Percentiles rank a stretch among this genome's conserved stretches.
Evolutionary conservation across 129 eudicot species (phyloP).

Genomic region (Escallonia herrerae): DNA sequence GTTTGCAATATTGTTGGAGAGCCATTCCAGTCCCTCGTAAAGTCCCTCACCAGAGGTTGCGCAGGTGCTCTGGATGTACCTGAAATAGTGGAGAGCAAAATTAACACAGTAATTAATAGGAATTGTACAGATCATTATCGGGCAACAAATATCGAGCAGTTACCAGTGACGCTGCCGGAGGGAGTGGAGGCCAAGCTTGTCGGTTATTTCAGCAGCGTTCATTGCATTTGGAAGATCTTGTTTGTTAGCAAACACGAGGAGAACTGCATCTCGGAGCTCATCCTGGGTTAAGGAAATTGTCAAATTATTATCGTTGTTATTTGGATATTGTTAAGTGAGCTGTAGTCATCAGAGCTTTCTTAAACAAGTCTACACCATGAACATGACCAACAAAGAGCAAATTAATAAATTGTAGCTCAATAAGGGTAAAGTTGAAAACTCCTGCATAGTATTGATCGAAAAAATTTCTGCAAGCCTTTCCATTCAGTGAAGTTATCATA

Average conservation of each 20-base stretch:
- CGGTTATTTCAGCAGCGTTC: conserved; percentile 99
- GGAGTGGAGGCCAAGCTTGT: conserved; percentile 99
- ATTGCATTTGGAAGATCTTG: conserved; percentile 99
- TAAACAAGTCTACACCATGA: no score
- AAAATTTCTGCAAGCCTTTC: no score
- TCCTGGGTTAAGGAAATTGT: conserved; percentile 45
- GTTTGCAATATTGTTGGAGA: conserved; percentile 98
- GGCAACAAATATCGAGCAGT: neutral
- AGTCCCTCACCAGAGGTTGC: conserved; percentile 99
- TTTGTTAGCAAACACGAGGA: conserved; percentile 98
- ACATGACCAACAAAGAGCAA: no score
- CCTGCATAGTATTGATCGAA: no score
- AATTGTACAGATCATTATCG: no score
- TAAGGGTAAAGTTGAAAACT: no score
- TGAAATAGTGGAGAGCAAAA: conserved; percentile 15
- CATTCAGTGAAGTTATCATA: no score
- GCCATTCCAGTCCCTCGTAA: conserved; percentile 98
- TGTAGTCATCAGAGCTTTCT: no score
- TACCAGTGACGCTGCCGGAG: conserved; percentile 99
- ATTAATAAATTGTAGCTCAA: no score
- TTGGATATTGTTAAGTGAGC: neutral
- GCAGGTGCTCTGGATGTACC: conserved; percentile 99
- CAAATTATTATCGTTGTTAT: conserved; percentile 8
- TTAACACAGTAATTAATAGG: neutral
- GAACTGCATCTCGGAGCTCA: conserved; percentile 98